Percentiles rank a stretch among this genome's conserved stretches.
These are phyloP conservation scores for Solanum tarijense DNA, from an alignment of 257 asterid species.

Conservation along the genomic window DNA sequence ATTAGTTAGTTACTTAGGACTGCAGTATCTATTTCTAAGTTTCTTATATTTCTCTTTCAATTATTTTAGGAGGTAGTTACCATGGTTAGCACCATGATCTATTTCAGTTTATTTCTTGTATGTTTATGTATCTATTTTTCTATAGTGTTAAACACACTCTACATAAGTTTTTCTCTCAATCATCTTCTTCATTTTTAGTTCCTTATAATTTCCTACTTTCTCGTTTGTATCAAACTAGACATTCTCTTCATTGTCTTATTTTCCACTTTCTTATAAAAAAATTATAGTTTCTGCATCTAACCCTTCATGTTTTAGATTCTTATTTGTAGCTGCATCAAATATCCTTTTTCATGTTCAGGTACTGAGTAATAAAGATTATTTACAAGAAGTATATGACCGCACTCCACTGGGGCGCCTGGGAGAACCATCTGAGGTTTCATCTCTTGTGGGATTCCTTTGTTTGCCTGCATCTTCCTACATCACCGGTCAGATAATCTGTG, in stretches of 20 bases:
- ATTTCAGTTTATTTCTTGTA: not conserved
- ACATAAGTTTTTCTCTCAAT: not conserved
- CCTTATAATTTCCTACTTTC: not conserved
- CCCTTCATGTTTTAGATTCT: not conserved
- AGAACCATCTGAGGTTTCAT: conserved; percentile 56
- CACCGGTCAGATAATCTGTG: conserved; percentile 56
- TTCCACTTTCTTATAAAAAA: no score
- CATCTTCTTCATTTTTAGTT: not conserved
- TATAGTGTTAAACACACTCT: not conserved
- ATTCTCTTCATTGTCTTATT: not conserved
- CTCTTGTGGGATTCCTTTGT: conserved; percentile 64
- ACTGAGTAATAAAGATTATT: conserved; percentile 34
- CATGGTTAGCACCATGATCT: not conserved
- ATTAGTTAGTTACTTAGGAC: not conserved
- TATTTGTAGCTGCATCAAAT: not conserved
- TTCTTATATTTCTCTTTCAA: not conserved
- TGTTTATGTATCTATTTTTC: not conserved
- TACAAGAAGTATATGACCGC: conserved; percentile 40
- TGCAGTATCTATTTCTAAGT: not conserved
- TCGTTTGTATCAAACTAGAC: not conserved
- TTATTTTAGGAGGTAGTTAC: not conserved
- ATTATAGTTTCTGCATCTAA: not conserved
- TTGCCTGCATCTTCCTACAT: conserved; percentile 58
- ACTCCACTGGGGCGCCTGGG: conserved; percentile 66
- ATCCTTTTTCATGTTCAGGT: conserved; percentile 18